phyloP scores from a whole-genome alignment of 2,329 filamentous ascomycete genomes.

The Ceratocystis eucalypticola region DNA sequence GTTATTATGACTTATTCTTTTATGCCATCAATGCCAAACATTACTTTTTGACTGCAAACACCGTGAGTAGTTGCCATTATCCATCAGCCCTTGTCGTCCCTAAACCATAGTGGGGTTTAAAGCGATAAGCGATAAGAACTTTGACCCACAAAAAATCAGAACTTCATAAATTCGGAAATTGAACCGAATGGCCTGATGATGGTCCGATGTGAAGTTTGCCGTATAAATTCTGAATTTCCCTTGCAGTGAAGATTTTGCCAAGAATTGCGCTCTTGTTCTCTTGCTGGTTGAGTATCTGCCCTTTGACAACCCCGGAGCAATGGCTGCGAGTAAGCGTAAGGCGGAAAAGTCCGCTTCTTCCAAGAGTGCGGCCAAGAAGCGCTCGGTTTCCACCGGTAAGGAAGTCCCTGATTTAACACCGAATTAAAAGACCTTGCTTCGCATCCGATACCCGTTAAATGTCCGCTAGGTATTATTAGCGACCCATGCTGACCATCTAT shows the following conservation, averaged over 20 bases:
- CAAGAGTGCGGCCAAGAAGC: conserved; percentile 38
- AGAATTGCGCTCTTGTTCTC: conserved; percentile 4
- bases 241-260: background rate
- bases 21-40: conserved; percentile 27
- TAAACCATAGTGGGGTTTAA: background rate
- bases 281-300: conserved; percentile 10
- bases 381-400: conserved; percentile 36
- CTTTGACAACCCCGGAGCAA: conserved; percentile 20
- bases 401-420: background rate
- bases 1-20: conserved; percentile 18
- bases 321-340: conserved; percentile 46
- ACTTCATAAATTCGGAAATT: conserved; percentile 7
- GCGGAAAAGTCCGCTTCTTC: conserved; percentile 34
- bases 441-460: conserved; percentile 12
- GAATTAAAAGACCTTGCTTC: conserved; percentile 7
- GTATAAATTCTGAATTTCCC: conserved; percentile 8
- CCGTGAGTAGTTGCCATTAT: background rate
- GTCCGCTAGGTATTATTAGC: background rate
- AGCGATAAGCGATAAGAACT: conserved; percentile 16
- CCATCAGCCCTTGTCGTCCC: background rate
- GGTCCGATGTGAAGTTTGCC: conserved; percentile 1
- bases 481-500: background rate
- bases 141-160: conserved; percentile 16
- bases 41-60: background rate
- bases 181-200: conserved; percentile 17